Base-by-base conservation (phyloP, 768 basidiomycete genomes). In the Amanita molliuscula region DNA sequence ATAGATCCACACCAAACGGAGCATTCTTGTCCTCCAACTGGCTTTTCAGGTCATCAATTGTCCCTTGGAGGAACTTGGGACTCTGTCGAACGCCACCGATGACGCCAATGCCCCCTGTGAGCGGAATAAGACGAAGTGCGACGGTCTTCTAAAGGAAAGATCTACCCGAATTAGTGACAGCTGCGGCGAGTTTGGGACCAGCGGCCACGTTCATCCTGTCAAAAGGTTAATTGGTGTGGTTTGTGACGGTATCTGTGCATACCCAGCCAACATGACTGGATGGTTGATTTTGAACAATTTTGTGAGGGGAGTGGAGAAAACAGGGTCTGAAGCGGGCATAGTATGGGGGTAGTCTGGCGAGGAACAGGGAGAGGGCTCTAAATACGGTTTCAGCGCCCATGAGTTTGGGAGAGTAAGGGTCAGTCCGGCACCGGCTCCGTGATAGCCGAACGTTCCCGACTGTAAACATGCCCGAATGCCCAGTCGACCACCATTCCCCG, bases 161-260 rank as follows among this genome's bases (percentile, higher is more conserved):
- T 63, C 38, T 54, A 73, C 84, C 91, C 18, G 91, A 79, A 59
- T 93, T 93, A n/a, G 88, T 88, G n/a, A 93, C 88, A 1, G 87
- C 80, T 18, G 89, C 91, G 16, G 90, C 90, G 6, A 93, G 68
- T 64, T 74, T 84, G 9, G 89, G 87, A 5, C 88, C 88, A 42
- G 89, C 86, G 46, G 88, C 89, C 28, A 91, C 81, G 60, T 88
- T 89, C 88, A 91, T 90, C 49, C 84, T 77, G 67, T 35, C 34
- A 8, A 44, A 26, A 21, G 10, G 6, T 34, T 52, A 37, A 48
- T 48, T n/a, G 25, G 49, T 37, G 15, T 41, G 26, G 11, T 15
- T 44, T 2, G 6, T 21, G 11, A n/a, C 33, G 16, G 42, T 13
- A 18, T 18, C 3, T 44, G 42, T 15, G 43, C 65, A 13, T 60